Evolutionary conservation across 176 grass and related monocot genomes (phyloP).

Genomic region (Hordeum vulgare): MorexV3_pseudomolecules_assembly NC_058519.1:633466309-633466808

Average conservation of each 20-base stretch:
- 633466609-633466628: neutral
- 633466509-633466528: too few relatives aligned
- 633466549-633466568: too few relatives aligned
- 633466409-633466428: slow-evolving; percentile 35
- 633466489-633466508: too few relatives aligned
- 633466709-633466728: neutral
- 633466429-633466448: neutral
- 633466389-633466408: slow-evolving; percentile 35
- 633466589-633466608: neutral
- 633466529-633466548: too few relatives aligned
- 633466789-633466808: neutral
- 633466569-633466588: neutral
- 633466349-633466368: slow-evolving; percentile 40
- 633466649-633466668: neutral
- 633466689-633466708: neutral
- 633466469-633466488: neutral
- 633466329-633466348: slow-evolving; percentile 26
- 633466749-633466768: neutral
- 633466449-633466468: neutral
- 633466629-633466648: neutral
- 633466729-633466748: neutral
- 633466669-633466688: neutral
- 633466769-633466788: neutral
- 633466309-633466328: slow-evolving; percentile 37
- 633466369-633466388: slow-evolving; percentile 48